Conservation (phyloP, 306 rosid genomes). For the Potentilla sterilis region DNA sequence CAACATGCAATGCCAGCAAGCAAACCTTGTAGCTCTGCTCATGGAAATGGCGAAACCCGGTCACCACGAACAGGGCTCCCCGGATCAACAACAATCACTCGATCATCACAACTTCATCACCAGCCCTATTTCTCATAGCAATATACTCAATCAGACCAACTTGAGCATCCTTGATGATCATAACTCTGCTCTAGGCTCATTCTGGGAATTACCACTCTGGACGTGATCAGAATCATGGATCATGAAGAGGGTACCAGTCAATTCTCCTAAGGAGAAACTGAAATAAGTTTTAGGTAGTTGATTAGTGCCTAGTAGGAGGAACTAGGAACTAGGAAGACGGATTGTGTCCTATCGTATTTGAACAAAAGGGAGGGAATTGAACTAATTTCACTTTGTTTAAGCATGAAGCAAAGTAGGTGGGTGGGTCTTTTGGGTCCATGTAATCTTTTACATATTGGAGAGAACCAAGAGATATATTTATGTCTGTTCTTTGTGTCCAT, state of each 20-base stretch:
- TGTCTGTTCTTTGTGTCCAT: conserved; percentile 20
- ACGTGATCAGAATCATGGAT: conserved; percentile 36
- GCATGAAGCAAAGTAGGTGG: conserved; percentile 12
- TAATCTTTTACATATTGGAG: conserved; percentile 28
- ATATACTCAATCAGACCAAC: conserved; percentile 35
- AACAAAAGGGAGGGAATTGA: conserved; percentile 12
- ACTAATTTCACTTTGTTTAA: conserved; percentile 12
- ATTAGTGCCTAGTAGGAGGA: conserved; percentile 21
- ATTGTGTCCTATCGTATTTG: neutral
- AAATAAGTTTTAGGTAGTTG: conserved; percentile 31
- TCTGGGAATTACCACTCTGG: conserved; percentile 74
- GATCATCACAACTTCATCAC: conserved; percentile 36
- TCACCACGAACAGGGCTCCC: conserved; percentile 40
- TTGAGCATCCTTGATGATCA: conserved; percentile 52
- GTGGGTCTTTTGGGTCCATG: conserved; percentile 15
- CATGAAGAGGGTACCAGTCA: conserved; percentile 26
- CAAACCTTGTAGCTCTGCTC: conserved; percentile 72
- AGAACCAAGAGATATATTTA: conserved; percentile 8
- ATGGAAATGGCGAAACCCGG: conserved; percentile 63
- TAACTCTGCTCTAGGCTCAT: conserved; percentile 34
- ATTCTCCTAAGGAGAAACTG: conserved; percentile 67
- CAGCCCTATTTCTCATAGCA: conserved; percentile 24
- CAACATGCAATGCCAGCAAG: conserved; percentile 75
- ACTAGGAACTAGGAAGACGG: neutral
- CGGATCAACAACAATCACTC: conserved; percentile 49